Evolutionary conservation across 805 yeast species (phyloP).

Genomic region (Sungouiozyma intestinalis): DNA sequence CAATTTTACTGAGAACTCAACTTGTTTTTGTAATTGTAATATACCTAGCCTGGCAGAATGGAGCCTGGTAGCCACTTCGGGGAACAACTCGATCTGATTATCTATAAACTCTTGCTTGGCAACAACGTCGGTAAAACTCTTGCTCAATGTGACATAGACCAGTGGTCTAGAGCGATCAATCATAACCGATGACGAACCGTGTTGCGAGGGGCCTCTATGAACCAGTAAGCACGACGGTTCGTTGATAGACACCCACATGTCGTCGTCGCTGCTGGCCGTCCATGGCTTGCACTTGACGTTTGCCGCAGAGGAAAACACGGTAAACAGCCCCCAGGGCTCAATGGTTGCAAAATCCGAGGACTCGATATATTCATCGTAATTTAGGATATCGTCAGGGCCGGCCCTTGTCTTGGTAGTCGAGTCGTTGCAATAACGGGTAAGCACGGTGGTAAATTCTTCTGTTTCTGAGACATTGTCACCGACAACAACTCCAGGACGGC

Average conservation of each 20-base stretch:
- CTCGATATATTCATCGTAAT: conserved; percentile 7
- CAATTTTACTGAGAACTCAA: conserved; percentile 16
- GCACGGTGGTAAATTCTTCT: neutral
- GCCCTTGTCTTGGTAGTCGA: conserved; percentile 7
- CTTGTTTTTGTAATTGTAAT: conserved; percentile 8
- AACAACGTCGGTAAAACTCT: neutral
- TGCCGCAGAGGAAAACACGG: conserved; percentile 19
- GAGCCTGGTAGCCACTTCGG: conserved; percentile 14
- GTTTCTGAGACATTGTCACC: too few species aligned
- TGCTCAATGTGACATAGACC: conserved; percentile 10
- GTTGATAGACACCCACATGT: conserved; percentile 14
- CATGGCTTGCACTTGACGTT: conserved; percentile 20
- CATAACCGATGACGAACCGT: conserved; percentile 8
- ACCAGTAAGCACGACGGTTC: conserved; percentile 22
- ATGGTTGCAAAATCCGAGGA: conserved; percentile 13
- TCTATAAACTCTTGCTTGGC: conserved; percentile 6
- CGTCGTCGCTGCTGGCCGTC: conserved; percentile 17
- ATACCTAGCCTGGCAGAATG: conserved; percentile 15
- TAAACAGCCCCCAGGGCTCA: conserved; percentile 17
- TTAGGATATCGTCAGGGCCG: neutral
- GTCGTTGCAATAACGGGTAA: neutral
- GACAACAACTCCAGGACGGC: neutral
- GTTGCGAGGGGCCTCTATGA: conserved; percentile 20
- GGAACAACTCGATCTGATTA: conserved; percentile 19
- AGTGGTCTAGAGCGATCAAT: conserved; percentile 1